These are phyloP conservation scores for Maudiozyma serrabonitensis DNA, from an alignment of 805 yeast genomes.

Conservation along the genomic window DNA sequence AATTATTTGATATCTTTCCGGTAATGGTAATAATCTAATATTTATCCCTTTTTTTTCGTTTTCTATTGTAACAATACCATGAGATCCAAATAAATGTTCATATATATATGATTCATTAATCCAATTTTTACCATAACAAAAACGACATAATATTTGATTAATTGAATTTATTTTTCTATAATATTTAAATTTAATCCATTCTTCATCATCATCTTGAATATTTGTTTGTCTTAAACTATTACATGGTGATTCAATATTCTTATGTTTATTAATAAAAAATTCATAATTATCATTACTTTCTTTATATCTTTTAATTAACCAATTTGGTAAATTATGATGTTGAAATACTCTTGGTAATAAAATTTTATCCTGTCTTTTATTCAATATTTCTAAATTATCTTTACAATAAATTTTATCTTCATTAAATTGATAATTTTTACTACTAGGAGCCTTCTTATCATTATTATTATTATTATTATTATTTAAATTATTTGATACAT, in stretches of 20 bases:
- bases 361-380: background rate
- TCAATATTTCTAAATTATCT: background rate
- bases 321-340: conserved; percentile 13
- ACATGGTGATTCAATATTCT: background rate
- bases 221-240: background rate
- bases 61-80: conserved; percentile 13
- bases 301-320: conserved; percentile 6
- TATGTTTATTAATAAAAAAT: background rate
- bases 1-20: conserved; percentile 8
- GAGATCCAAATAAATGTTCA: conserved; percentile 16
- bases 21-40: conserved; percentile 10
- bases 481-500: background rate
- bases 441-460: too few relatives aligned
- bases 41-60: background rate
- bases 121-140: conserved; percentile 20
- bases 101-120: conserved; percentile 6
- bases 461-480: too few relatives aligned
- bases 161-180: conserved; percentile 4
- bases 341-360: conserved; percentile 13
- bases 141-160: conserved; percentile 14
- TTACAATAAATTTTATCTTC: background rate
- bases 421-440: background rate
- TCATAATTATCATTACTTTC: background rate
- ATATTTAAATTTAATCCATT: conserved; percentile 7
- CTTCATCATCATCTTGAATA: background rate